Evolutionary conservation across 2,329 filamentous ascomycete genomes (phyloP), one percentile per base, ranked within the genome.

Genomic region (Dothideomycetidae sp.): DNA sequence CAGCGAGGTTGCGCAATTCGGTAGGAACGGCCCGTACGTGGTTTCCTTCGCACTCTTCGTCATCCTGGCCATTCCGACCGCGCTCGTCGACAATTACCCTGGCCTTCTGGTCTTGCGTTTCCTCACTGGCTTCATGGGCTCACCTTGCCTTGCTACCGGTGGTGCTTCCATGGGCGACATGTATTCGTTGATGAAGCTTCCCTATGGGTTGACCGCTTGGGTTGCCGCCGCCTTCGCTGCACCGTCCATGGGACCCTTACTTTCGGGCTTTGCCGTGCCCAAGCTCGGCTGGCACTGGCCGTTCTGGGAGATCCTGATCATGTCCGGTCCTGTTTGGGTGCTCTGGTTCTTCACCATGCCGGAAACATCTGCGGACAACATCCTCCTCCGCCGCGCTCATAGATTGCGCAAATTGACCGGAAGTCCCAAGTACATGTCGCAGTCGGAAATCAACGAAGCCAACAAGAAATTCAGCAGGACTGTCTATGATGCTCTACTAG

Each of bases 31-130:
- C 0, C 68, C 78, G 3, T 82, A 82, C 54, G 68, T 79, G 23
- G 53, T 70, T 45, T 77, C 75, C 9, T 77, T 82, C 60, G 68
- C 69, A 39, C 59, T 81, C 18, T 83, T 81, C 52, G 71, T 78
- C 33, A 66, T 81, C 42, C 55, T 83, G 9, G 72, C 68, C 4
- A 66, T 82, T n/a, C 76, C 77, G 0, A 71, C 75, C 0, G 72
- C 75, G 0, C 53, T 81, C 0, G 72, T 73, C 3, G 55, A 68
- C 33, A 78, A 75, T 57, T 78, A 75, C 36, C 57, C 70, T 0
- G 74, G 75, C 0, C 61, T 83, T 50, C 42, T 82, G 48, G 70
- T 77, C 1, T 51, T 64, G 3, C 67, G 75, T 1, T 78, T 78
- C 56, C 55, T 79, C 3, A 70, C 72, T 40, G 75, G 74, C 2